Conservation (phyloP, 2,329 filamentous ascomycete genomes). For the Bimuria novae-zelandiae region DNA sequence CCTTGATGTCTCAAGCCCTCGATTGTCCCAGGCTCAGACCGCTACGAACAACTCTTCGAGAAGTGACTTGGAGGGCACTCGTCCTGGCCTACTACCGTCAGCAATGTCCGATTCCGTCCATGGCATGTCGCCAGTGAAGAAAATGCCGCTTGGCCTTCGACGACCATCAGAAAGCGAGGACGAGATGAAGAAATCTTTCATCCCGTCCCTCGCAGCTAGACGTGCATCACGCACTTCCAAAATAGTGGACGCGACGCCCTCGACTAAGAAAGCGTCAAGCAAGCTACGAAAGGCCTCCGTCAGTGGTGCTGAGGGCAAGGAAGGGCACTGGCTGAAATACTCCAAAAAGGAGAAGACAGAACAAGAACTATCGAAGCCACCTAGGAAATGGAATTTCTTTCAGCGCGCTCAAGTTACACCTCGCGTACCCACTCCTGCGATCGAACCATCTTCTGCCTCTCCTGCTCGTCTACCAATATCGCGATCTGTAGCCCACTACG, state of each 20-base stretch:
- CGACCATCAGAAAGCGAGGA: slow-evolving; percentile 46
- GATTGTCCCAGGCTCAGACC: slow-evolving; percentile 23
- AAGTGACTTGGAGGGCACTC: slow-evolving; percentile 21
- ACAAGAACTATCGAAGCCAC: slow-evolving; percentile 43
- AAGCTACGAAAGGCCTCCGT: slow-evolving; percentile 34
- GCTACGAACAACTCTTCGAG: slow-evolving; percentile 24
- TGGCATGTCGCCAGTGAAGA: slow-evolving; percentile 38
- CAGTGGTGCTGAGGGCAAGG: slow-evolving; percentile 37
- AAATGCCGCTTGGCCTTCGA: slow-evolving; percentile 27
- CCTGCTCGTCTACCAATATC: slow-evolving; percentile 35
- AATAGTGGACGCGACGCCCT: slow-evolving; percentile 22
- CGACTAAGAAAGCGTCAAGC: slow-evolving; percentile 17
- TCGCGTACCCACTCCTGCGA: slow-evolving; percentile 38
- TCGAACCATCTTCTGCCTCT: slow-evolving; percentile 48
- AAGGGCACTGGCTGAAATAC: slow-evolving; percentile 46
- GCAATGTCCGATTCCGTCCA: slow-evolving; percentile 44
- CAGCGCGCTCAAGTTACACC: slow-evolving; percentile 53
- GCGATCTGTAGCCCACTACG: slow-evolving; percentile 62
- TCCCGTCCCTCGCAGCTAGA: slow-evolving; percentile 35
- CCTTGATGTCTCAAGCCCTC: slow-evolving; percentile 31
- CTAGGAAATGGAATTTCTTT: slow-evolving; percentile 64
- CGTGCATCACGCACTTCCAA: slow-evolving; percentile 36
- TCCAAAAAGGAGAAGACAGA: slow-evolving; percentile 37
- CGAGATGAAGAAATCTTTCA: slow-evolving; percentile 39
- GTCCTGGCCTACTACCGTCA: slow-evolving; percentile 41